Base-by-base conservation (phyloP, 345 rosid species). In the Aquilaria yunnanensis region DNA sequence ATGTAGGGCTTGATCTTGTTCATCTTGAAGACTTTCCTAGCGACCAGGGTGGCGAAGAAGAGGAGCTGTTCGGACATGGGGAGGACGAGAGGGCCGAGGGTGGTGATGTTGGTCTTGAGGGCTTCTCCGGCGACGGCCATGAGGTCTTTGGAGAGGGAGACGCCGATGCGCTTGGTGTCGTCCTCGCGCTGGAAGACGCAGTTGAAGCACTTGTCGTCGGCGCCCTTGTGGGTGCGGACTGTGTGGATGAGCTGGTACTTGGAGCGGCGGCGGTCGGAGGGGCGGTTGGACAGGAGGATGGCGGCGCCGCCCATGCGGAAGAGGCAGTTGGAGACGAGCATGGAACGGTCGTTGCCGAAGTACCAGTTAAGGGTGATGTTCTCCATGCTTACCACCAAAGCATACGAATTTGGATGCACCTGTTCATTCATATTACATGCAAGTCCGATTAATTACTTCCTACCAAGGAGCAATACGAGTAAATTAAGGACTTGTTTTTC, bases 241-340 rank as follows among this genome's bases (percentile, higher is more conserved):
- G 96, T 92, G 83, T 92, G 96, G 77, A 87, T 69, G 31, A 92
- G 88, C 69, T 89, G 96, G 47, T 92, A 92, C 72, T 92, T 92
- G 14, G 98, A 89, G 0, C 88, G 85, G 59, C 85, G 80, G 50
- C 93, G 85, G 62, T 89, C 98, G 0, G 89, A 74, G 2, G 78
- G 59, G 1, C 81, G 78, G 88, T 87, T 92, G 0, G 98, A 79
- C 62, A 92, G 86, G 60, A 92, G 96, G 65, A 92, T 82, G 2
- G 98, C 96, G 0, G 96, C 98, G 2, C 96, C 98, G 0, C 98
- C 98, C 90, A 92, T 82, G 30, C 98, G 92, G 80, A 92, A 92
- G 59, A 89, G 87, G 67, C 96, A 92, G 73, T 92, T 92, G 3
- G 98, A 82, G 14, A 92, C 86, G 16, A 92, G 92, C 98, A 92